Base-by-base conservation (phyloP, 1,284 basidiomycete species). In the Ceratobasidium sp. region DNA sequence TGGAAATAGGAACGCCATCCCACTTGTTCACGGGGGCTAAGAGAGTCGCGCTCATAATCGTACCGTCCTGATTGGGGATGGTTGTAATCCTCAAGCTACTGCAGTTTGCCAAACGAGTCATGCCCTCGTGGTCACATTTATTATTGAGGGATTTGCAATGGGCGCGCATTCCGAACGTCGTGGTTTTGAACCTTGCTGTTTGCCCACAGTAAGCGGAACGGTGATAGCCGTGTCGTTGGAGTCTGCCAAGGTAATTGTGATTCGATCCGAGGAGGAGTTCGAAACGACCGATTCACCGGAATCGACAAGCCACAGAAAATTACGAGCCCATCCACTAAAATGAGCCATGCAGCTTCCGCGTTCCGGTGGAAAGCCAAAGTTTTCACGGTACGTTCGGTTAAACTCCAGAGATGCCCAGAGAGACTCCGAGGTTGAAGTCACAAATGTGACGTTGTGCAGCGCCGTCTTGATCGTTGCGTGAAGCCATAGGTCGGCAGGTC, bases 401-500 rank as follows among this genome's bases (percentile, higher is more conserved):
- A 63, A 63, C n/a, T 34, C n/a, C 4, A 63, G 39, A 11, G 61
- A 43, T 19, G 39, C 24, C 22, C 5, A n/a, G 6, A 63, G 41
- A n/a, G 27, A 11, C 5, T 13, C 27, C n/a, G 56, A 13, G 14
- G 4, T 7, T 22, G 61, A 27, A 22, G 43, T 27, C 19, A 41
- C 46, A 5, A 7, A 24, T 13, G 53, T 6, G 11, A 54, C 27
- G 61, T 63, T 63, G 24, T 24, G 46, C 0, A 46, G 11, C 6
- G 46, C 39, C 5, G 61, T 41, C 5, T 34, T 8, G 6, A 41
- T 63, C 2, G 61, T 63, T 8, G 61, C 61, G 19, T 63, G 61
- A 13, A 63, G 61, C 61, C 61, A 63, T 11, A 63, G 39, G 27
- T 63, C 61, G 9, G 61, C 61, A 29, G 39, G 6, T 27, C 61